Evolutionary conservation across 148 eudicot genomes (phyloP).

Genomic region (Dysphania ambrosioides): DNA sequence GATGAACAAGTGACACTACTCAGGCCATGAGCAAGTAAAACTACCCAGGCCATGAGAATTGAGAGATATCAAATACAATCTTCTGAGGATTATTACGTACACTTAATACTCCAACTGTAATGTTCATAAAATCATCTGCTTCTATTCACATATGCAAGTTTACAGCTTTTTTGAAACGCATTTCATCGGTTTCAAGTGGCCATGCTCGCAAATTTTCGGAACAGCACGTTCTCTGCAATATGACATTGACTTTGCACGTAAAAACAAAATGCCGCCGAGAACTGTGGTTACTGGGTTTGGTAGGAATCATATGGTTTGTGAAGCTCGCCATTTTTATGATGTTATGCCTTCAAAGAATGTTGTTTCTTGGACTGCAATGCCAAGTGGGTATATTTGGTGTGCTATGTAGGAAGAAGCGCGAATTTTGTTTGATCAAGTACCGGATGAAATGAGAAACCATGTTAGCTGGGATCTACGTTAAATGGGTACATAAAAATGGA

Average conservation of each 20-base stretch:
- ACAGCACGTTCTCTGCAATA: conserved; percentile 1
- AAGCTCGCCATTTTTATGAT: conserved; percentile 50
- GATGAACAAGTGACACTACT: too few species aligned
- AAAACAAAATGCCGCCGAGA: conserved; percentile 59
- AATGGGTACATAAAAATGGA: conserved; percentile 51
- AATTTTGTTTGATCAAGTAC: conserved; percentile 44
- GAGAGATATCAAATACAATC: too few species aligned
- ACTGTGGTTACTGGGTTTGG: conserved; percentile 61
- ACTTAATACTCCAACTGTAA: too few species aligned
- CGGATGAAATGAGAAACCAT: conserved; percentile 30
- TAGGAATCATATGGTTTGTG: conserved; percentile 42
- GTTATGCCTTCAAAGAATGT: conserved; percentile 48
- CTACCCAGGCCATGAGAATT: too few species aligned
- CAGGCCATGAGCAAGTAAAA: too few species aligned
- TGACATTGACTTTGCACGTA: conserved; percentile 40
- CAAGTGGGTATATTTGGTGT: conserved; percentile 52
- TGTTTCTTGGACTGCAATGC: conserved; percentile 67
- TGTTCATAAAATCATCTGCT: too few species aligned
- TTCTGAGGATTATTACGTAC: too few species aligned
- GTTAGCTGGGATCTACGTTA: conserved; percentile 67
- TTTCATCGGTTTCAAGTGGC: neutral
- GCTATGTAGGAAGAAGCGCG: conserved; percentile 48
- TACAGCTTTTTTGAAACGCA: conserved; percentile 14
- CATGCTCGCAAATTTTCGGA: conserved; percentile 4
- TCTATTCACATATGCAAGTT: too few species aligned